Conservation (phyloP, 768 basidiomycete genomes). For the Mycena polygramma region DNA sequence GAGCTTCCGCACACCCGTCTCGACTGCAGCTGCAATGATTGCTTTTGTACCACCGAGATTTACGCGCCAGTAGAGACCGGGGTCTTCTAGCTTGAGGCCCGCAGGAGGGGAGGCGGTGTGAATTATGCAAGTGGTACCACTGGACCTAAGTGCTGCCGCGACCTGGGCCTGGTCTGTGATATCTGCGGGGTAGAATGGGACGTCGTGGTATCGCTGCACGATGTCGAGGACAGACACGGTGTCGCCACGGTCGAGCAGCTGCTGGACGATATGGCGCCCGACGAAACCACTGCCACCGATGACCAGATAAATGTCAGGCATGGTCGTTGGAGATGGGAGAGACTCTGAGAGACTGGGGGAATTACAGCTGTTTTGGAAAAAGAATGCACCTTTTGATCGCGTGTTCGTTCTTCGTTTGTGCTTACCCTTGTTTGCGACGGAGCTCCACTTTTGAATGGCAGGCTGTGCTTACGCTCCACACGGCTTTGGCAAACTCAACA, state of each 20-base stretch:
- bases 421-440: too few relatives aligned
- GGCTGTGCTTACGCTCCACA: too few relatives aligned
- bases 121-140: slow-evolving; percentile 90
- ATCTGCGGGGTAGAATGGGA: slow-evolving; percentile 91
- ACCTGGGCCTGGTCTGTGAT: slow-evolving; percentile 85
- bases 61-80: slow-evolving; percentile 88
- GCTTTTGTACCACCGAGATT: slow-evolving; percentile 93
- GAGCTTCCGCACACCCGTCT: slow-evolving; percentile 82
- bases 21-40: slow-evolving; percentile 84
- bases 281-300: slow-evolving; percentile 96
- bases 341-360: neutral
- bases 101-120: slow-evolving; percentile 93
- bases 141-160: slow-evolving; percentile 80
- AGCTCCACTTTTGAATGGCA: too few relatives aligned
- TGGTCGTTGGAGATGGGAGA: neutral
- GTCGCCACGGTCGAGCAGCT: slow-evolving; percentile 83
- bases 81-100: slow-evolving; percentile 61
- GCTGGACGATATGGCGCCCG: slow-evolving; percentile 91
- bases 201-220: slow-evolving; percentile 90
- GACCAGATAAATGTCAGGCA: slow-evolving; percentile 83
- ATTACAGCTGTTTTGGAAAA: neutral
- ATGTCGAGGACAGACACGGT: slow-evolving; percentile 91
- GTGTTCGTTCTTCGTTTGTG: too few relatives aligned
- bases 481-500: too few relatives aligned
- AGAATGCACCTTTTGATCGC: too few relatives aligned